Conservation (phyloP, 768 basidiomycete genomes). For the Calvatia gigantea region DNA sequence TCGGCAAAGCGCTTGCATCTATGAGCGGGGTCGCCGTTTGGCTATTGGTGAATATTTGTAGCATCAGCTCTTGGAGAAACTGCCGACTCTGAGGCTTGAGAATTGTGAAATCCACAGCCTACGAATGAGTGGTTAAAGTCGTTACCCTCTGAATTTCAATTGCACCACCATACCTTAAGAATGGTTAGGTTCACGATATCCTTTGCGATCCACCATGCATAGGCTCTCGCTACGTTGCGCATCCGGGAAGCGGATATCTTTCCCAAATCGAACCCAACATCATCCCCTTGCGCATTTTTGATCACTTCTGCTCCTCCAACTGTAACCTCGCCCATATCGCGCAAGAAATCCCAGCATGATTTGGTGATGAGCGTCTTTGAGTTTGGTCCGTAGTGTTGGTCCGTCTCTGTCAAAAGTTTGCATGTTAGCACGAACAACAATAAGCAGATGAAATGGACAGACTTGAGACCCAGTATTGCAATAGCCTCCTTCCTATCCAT, state of each 20-base stretch:
- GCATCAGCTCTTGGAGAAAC: constrained; percentile 73
- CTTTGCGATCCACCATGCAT: constrained; percentile 93
- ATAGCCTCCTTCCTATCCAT: constrained; percentile 97
- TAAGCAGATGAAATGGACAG: constrained; percentile 27
- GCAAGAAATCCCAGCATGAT: constrained; percentile 94
- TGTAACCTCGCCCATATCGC: constrained; percentile 80
- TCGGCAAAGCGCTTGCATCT: constrained; percentile 30
- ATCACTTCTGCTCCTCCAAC: constrained; percentile 80
- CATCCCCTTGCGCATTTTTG: constrained; percentile 53
- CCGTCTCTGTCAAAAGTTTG: constrained; percentile 59
- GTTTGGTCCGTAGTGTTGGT: constrained; percentile 61
- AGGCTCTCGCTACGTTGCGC: constrained; percentile 76
- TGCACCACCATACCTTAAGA: constrained; percentile 63
- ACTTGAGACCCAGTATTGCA: constrained; percentile 91
- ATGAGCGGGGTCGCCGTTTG: constrained; percentile 73
- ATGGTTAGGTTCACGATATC: constrained; percentile 71
- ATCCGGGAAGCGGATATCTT: constrained; percentile 55
- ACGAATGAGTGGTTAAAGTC: neutral
- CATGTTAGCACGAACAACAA: constrained; percentile 3
- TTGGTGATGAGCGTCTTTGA: constrained; percentile 94
- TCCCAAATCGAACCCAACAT: constrained; percentile 45
- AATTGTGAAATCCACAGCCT: constrained; percentile 86
- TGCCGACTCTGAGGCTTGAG: constrained; percentile 58
- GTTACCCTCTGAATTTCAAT: neutral
- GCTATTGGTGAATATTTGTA: constrained; percentile 66